Percentiles rank a stretch among this genome's conserved stretches.
Evolutionary conservation across 768 basidiomycete genomes (phyloP).

Genomic region (Thelephora aurantiotincta): DNA sequence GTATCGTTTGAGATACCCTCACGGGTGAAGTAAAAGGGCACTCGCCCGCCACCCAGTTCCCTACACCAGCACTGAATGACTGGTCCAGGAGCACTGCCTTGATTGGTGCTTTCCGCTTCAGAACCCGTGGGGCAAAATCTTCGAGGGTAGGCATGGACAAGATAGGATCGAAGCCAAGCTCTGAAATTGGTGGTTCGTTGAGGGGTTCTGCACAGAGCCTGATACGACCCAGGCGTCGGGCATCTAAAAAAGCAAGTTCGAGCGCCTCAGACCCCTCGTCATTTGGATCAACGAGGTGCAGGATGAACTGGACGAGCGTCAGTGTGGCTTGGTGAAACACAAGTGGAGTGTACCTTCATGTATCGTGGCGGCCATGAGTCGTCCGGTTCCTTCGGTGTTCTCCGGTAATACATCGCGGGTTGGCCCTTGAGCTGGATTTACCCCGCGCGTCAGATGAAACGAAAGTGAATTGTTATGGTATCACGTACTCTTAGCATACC

Average conservation of each 20-base stretch:
- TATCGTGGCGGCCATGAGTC: constrained; percentile 52
- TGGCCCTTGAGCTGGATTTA: constrained; percentile 33
- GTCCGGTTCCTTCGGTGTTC: constrained; percentile 24
- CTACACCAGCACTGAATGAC: constrained; percentile 67
- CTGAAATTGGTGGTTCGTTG: constrained; percentile 54
- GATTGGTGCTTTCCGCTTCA: constrained; percentile 46
- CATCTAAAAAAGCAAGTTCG: constrained; percentile 59
- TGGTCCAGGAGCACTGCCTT: constrained; percentile 72
- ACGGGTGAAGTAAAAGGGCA: constrained; percentile 5
- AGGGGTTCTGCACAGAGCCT: constrained; percentile 44
- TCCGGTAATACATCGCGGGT: constrained; percentile 33
- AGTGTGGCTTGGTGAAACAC: neutral
- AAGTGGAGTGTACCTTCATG: constrained; percentile 32
- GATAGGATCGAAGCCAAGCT: constrained; percentile 67
- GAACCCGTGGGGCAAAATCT: constrained; percentile 32
- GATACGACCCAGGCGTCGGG: constrained; percentile 56
- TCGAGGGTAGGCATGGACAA: constrained; percentile 46
- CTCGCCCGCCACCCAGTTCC: constrained; percentile 71
- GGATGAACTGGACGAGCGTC: constrained; percentile 32
- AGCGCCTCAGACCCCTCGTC: constrained; percentile 18
- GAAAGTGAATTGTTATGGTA: neutral
- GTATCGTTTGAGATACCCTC: too few relatives aligned
- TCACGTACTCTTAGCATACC: constrained; percentile 54
- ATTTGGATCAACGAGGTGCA: constrained; percentile 34
- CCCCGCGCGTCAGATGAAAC: neutral